These are phyloP conservation scores for Macrolepiota albuminosa DNA, from an alignment of 768 basidiomycete species.

Conservation along the genomic window DNA sequence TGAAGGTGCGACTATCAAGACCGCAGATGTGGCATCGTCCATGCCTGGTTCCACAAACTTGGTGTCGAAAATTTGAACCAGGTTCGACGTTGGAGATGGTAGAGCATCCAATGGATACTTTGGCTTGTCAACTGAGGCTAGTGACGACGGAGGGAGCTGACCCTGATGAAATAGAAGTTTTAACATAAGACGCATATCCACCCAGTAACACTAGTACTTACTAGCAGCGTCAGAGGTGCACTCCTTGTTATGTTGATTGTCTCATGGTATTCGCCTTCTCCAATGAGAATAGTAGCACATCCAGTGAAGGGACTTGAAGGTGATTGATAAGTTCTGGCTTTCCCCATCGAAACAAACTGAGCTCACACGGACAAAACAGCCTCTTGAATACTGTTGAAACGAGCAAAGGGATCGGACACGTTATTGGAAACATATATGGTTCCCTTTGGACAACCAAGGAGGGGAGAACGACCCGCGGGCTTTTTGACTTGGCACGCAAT, in stretches of 20 bases:
- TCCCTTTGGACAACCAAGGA: slow-evolving; percentile 49
- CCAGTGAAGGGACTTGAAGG: slow-evolving; percentile 34
- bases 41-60: slow-evolving; percentile 34
- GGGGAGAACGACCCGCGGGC: slow-evolving; percentile 32
- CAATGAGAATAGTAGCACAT: slow-evolving; percentile 47
- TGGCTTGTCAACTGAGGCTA: slow-evolving; percentile 22
- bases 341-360: not conserved
- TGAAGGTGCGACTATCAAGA: slow-evolving; percentile 52
- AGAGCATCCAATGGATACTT: slow-evolving; percentile 35
- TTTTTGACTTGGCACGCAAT: slow-evolving; percentile 50
- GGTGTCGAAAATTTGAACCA: slow-evolving; percentile 52
- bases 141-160: slow-evolving; percentile 37
- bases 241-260: slow-evolving; percentile 50
- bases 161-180: slow-evolving; percentile 30
- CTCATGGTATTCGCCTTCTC: slow-evolving; percentile 55
- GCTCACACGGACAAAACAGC: slow-evolving; percentile 53
- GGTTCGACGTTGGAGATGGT: slow-evolving; percentile 46
- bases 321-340: not conserved
- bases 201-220: slow-evolving; percentile 18
- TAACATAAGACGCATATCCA: not conserved
- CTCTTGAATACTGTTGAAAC: slow-evolving; percentile 47
- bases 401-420: slow-evolving; percentile 35
- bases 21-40: slow-evolving; percentile 57
- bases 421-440: slow-evolving; percentile 55
- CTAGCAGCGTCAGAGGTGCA: slow-evolving; percentile 53